phyloP scores from a whole-genome alignment of 1,284 basidiomycete genomes.

The Cutaneotrichosporon sp. region DNA sequence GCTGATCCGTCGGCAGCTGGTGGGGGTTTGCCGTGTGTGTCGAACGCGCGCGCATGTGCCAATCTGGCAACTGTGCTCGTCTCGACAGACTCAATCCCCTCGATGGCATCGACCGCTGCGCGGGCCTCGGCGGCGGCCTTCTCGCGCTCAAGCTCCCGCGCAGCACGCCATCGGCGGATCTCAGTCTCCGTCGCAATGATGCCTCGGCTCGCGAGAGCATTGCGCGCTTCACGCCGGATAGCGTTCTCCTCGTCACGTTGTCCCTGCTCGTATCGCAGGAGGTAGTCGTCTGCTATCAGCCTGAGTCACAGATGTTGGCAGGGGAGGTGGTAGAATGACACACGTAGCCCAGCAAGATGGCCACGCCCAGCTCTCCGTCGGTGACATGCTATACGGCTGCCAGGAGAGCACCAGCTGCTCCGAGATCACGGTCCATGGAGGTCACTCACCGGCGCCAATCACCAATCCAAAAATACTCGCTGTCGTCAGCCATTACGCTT shows the following conservation, averaged over 20 bases:
- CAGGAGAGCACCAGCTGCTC: too few relatives aligned
- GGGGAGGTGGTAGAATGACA: not conserved
- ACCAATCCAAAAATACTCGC: conserved; percentile 65
- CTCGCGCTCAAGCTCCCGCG: conserved; percentile 41
- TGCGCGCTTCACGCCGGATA: conserved; percentile 65
- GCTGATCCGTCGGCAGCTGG: too few relatives aligned
- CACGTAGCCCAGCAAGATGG: too few relatives aligned
- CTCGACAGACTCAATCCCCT: conserved; percentile 6
- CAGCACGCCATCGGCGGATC: conserved; percentile 70
- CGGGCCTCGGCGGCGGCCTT: not conserved
- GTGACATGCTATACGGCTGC: too few relatives aligned
- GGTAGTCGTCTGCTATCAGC: conserved; percentile 58
- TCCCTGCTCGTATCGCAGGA: conserved; percentile 63
- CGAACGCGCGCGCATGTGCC: too few relatives aligned
- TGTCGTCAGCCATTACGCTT: too few relatives aligned
- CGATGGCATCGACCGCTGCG: conserved; percentile 8
- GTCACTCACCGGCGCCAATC: conserved; percentile 55
- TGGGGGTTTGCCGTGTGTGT: too few relatives aligned
- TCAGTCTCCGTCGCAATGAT: conserved; percentile 75
- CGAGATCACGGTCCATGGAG: too few relatives aligned
- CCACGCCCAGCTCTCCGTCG: too few relatives aligned
- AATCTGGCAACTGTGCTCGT: conserved; percentile 6
- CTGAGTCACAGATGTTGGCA: too few relatives aligned
- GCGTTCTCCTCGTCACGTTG: conserved; percentile 63
- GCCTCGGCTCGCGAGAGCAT: conserved; percentile 61